Evolutionary conservation across 345 rosid genomes (phyloP).

Genomic region (Odontarrhena argentea): DNA sequence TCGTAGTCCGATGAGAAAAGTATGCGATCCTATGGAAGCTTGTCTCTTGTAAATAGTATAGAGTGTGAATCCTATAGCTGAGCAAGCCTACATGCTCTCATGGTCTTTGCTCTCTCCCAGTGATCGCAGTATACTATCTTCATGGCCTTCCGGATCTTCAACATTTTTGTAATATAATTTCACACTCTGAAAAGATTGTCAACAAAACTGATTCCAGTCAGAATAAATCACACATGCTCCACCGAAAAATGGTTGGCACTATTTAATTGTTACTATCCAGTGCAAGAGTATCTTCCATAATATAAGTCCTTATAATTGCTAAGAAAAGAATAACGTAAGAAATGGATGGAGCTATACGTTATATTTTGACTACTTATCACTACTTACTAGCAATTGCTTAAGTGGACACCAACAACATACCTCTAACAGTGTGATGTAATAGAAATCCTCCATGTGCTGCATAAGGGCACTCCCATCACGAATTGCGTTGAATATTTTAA

Average conservation of each 20-base stretch:
- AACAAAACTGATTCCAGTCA: not conserved
- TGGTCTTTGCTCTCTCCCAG: slow-evolving; percentile 16
- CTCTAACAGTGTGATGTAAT: slow-evolving; percentile 87
- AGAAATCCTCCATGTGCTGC: slow-evolving; percentile 99
- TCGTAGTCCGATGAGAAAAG: slow-evolving; percentile 9
- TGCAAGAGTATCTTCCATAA: slow-evolving; percentile 2
- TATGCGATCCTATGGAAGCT: slow-evolving; percentile 21
- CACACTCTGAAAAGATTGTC: slow-evolving; percentile 57
- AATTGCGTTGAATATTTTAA: slow-evolving; percentile 78
- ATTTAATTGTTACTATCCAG: slow-evolving; percentile 4
- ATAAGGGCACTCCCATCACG: slow-evolving; percentile 94
- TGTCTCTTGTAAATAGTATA: slow-evolving; percentile 25
- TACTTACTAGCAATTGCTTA: not conserved
- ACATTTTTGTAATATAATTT: slow-evolving; percentile 54
- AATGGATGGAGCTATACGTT: not conserved
- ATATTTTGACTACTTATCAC: slow-evolving; percentile 10
- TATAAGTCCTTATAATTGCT: not conserved
- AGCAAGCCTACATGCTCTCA: slow-evolving; percentile 21
- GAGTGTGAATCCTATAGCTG: slow-evolving; percentile 23
- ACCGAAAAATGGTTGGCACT: not conserved
- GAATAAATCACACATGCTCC: slow-evolving; percentile 5
- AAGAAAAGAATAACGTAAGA: not conserved
- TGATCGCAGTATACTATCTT: not conserved
- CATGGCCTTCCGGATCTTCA: slow-evolving; percentile 28
- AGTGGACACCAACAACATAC: slow-evolving; percentile 43